Base-by-base conservation (phyloP, 1,139 yeast genomes). In the Debaryomyces sp. region DNA sequence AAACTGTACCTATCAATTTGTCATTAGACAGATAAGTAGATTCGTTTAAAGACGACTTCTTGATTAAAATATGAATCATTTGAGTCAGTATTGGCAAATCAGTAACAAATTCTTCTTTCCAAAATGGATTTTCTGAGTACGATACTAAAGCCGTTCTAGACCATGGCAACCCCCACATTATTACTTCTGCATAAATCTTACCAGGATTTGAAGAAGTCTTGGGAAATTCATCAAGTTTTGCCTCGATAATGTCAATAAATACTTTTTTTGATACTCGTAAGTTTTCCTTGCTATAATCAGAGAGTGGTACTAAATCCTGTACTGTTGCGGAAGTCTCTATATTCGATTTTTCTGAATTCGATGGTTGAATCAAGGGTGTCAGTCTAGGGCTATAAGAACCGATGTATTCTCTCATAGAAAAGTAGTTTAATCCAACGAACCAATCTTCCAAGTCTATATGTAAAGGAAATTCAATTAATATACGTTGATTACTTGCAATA, bases 381-480 rank as follows among this genome's bases (percentile, higher is more conserved):
- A 71, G 43, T 67, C 50, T 53, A n/a, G 57, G 52, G 42, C 65
- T 61, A 50, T 54, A 70, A 3, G 69, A 60, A 1, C 80, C 80
- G 50, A 76, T 75, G 50, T 76, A 80, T 54, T 86, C 90, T 38
- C 86, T 70, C 54, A 78, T 79, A 3, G 96, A 79, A 60, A 87
- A 84, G 21, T 89, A 81, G 50, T 79, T 80, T 49, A 90, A 67
- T 0, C 92, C 86, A 6, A 89, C 88, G 55, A 82, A 77, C 96
- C 97, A 90, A 63, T 88, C 95, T 57, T 87, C 95, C 47, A 86
- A 75, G 63, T 89, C 96, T 32, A 84, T 82, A 55, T 82, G 83
- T 37, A 84, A 70, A 1, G 88, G 86, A 55, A 89, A 89, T 56
- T 82, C 84, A 45, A 87, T 71, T 32, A 84, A 67, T 1, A 85